These are phyloP conservation scores for Aspergillus persii DNA, from an alignment of 2,329 filamentous ascomycete species.

Conservation along the genomic window DNA sequence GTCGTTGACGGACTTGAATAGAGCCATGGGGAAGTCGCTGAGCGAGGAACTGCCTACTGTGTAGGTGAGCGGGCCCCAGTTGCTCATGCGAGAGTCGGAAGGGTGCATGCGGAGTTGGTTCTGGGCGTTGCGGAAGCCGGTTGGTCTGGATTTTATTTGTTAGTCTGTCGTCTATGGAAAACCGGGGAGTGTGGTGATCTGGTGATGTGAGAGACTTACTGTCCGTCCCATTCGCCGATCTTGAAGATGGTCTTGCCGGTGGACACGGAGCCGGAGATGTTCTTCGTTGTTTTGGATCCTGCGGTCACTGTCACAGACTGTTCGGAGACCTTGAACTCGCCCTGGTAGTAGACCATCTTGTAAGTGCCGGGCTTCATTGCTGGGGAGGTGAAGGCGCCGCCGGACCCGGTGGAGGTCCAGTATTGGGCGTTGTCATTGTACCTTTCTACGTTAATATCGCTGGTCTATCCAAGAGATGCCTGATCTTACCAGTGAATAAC, in stretches of 20 bases:
- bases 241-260: conserved; percentile 58
- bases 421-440: conserved; percentile 63
- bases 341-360: conserved; percentile 65
- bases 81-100: conserved; percentile 61
- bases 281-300: conserved; percentile 48
- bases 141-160: conserved; percentile 39
- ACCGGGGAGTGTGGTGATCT: background rate
- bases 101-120: conserved; percentile 69
- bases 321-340: conserved; percentile 56
- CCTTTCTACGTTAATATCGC: conserved; percentile 10
- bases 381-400: conserved; percentile 61
- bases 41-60: conserved; percentile 56
- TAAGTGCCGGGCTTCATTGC: conserved; percentile 67
- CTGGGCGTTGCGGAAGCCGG: conserved; percentile 64
- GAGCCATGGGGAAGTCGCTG: conserved; percentile 62
- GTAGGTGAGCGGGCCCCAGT: conserved; percentile 61
- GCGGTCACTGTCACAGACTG: conserved; percentile 51
- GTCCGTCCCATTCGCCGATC: conserved; percentile 65
- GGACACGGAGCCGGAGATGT: conserved; percentile 51
- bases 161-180: background rate
- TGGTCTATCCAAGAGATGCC: background rate
- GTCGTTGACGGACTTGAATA: conserved; percentile 61
- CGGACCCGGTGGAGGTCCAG: conserved; percentile 58
- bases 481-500: conserved; percentile 60
- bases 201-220: conserved; percentile 33